phyloP scores from a whole-genome alignment of 1,139 yeast species.

The Suhomyces coccinellae region DNA sequence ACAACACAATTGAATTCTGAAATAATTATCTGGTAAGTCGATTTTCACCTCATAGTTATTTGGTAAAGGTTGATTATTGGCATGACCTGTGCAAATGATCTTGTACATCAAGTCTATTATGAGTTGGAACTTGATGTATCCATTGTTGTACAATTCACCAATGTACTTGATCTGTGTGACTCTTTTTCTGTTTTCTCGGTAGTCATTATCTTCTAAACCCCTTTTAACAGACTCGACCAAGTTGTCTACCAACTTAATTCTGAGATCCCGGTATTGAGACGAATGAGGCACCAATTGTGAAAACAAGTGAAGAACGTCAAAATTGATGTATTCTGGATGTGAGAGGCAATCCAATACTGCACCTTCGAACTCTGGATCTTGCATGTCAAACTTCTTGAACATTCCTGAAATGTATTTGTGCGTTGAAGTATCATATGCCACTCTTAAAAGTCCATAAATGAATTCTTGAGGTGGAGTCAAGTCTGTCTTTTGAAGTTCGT shows the following conservation, averaged over 20 bases:
- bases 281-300: slow-evolving; percentile 47
- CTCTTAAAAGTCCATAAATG: slow-evolving; percentile 48
- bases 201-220: slow-evolving; percentile 69
- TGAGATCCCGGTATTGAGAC: slow-evolving; percentile 33
- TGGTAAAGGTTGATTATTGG: slow-evolving; percentile 60
- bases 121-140: slow-evolving; percentile 48
- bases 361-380: slow-evolving; percentile 32
- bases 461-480: slow-evolving; percentile 49
- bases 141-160: slow-evolving; percentile 54
- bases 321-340: slow-evolving; percentile 62
- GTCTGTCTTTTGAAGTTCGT: slow-evolving; percentile 18
- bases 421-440: slow-evolving; percentile 48
- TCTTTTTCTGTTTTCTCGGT: slow-evolving; percentile 58
- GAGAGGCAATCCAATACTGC: slow-evolving; percentile 55
- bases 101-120: slow-evolving; percentile 58
- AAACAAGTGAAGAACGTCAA: slow-evolving; percentile 52
- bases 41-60: slow-evolving; percentile 35
- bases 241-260: slow-evolving; percentile 58
- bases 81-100: slow-evolving; percentile 68
- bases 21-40: slow-evolving; percentile 70
- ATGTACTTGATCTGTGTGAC: slow-evolving; percentile 63
- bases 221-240: slow-evolving; percentile 60
- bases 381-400: slow-evolving; percentile 50
- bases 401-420: slow-evolving; percentile 36
- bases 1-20: slow-evolving; percentile 61